Base-by-base conservation (phyloP, 129 eudicot species). In the Rutidosis leptorrhynchoides region DNA sequence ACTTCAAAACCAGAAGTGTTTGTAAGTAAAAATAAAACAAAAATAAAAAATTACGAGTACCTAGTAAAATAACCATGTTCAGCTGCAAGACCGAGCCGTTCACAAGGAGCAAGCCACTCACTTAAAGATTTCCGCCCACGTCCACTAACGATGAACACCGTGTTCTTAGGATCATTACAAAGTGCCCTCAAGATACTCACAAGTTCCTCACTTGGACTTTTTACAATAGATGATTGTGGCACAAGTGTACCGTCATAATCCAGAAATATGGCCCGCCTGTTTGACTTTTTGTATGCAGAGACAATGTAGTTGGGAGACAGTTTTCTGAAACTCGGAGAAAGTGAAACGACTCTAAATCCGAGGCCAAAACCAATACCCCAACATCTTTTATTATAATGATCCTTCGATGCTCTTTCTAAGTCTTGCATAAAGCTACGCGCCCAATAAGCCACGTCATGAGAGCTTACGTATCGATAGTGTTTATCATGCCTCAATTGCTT, bases 381-480 rank as follows among this genome's bases (percentile, higher is more conserved):
- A 56, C 88, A 90, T 6, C 86, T 78, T 58, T 83, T 84, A 12
- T 69, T 76, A 51, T 83, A 82, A 30, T 90, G 88, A 59, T 90
- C 90, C 66, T 77, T 73, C 23, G 86, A 83, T 15, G 97, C 84
- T 61, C 95, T 86, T 69, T 80, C 88, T 70, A 90, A 59, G 68
- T 86, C 90, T 73, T 82, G 95, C 81, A 83, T 57, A 58, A 90
- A 86, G 63, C 88, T 90, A 17, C 85, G 88, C 17, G 90, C 85
- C 97, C 97, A 90, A 68, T 86, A 86, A 42, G 90, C 83, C 37
- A 90, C 95, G 76, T 90, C 86, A 52, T 83, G 97, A 64, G 97
- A 79, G 68, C 88, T 84, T 30, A 90, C 88, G 56, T 90, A 90
- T 6, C 81, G 81, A 17, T 86, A 90, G 80, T 90, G 88, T 49